Percentiles rank a stretch among this genome's conserved stretches.
Conservation (phyloP, 305 asterid species). For the Petunia hybrid region DNA sequence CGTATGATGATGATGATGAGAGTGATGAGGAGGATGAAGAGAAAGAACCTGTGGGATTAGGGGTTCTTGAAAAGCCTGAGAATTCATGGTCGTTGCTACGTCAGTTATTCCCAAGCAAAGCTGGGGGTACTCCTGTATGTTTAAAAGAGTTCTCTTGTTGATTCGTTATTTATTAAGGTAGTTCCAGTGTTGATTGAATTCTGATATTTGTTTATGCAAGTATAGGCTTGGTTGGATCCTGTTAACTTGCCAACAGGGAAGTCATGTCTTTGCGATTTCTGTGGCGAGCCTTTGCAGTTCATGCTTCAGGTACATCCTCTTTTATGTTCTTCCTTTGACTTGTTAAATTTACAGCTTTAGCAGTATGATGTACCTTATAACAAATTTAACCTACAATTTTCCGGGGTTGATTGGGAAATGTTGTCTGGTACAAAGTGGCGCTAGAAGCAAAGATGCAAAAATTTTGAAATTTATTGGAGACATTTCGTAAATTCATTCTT, state of each 20-base stretch:
- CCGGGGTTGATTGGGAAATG: too few species aligned
- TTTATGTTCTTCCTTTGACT: too few species aligned
- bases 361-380: too few species aligned
- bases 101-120: conserved; percentile 91
- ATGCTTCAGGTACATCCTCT: conserved; percentile 95
- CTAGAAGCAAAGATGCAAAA: too few species aligned
- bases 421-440: too few species aligned
- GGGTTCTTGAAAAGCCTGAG: conserved; percentile 74
- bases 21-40: conserved; percentile 60
- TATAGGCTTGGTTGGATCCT: conserved; percentile 92
- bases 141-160: conserved; percentile 16
- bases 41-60: conserved; percentile 72
- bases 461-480: too few species aligned
- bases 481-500: too few species aligned
- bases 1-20: conserved; percentile 52
- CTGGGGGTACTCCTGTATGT: conserved; percentile 94
- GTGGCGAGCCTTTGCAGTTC: conserved; percentile 84
- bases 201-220: conserved; percentile 32
- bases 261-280: conserved; percentile 74
- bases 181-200: neutral
- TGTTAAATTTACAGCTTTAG: too few species aligned
- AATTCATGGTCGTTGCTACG: conserved; percentile 66
- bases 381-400: too few species aligned
- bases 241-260: conserved; percentile 64
- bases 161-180: neutral